Evolutionary conservation across 306 rosid genomes (phyloP), one percentile per base, ranked within the genome.

Genomic region (Ormosia semicastrata): DNA sequence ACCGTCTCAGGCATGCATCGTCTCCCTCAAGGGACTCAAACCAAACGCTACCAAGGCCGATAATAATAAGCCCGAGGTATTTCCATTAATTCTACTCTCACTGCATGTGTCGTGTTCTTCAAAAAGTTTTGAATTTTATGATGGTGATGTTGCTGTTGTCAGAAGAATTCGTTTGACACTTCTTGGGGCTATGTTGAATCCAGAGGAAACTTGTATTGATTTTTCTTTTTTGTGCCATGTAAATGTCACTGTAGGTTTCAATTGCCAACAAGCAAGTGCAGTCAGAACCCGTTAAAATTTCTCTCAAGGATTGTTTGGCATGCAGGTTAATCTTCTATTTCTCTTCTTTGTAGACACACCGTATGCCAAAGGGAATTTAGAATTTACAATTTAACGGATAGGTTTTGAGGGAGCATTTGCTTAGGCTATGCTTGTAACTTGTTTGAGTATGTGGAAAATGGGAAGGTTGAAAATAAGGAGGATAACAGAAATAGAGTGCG

Each of bases 231-330:
- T 0, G 33, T 76, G 43, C 54, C 34, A 7, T 56, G n/a, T 66
- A 0, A 70, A n/a, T 57, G 4, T 58, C 34, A 15, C 29, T 82
- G 49, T 82, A 95, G 99, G 94, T 95, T 74, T 82, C 90, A 33
- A 82, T 65, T 75, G 83, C 94, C 24, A 80, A 66, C 41, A 86
- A 75, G 87, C 89, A 86, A 86, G 77, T 85, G 83, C 86, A 88
- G 84, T 57, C 88, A 50, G 99, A 92, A 53, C 98, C 99, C 11
- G 99, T 95, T 39, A 93, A 95, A 77, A 90, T 93, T 84, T 95
- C 99, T 5, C 94, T 93, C 73, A 95, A 95, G 87, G 99, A 95
- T 83, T 95, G 98, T 86, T 89, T 93, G 90, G 99, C 98, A 58
- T 95, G 98, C 97, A 95, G 99, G 99, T 93, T 63, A 17, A 63